These are phyloP conservation scores for Ascomycota sp. DNA, from an alignment of 2,329 filamentous ascomycete genomes.

Conservation along the genomic window DNA sequence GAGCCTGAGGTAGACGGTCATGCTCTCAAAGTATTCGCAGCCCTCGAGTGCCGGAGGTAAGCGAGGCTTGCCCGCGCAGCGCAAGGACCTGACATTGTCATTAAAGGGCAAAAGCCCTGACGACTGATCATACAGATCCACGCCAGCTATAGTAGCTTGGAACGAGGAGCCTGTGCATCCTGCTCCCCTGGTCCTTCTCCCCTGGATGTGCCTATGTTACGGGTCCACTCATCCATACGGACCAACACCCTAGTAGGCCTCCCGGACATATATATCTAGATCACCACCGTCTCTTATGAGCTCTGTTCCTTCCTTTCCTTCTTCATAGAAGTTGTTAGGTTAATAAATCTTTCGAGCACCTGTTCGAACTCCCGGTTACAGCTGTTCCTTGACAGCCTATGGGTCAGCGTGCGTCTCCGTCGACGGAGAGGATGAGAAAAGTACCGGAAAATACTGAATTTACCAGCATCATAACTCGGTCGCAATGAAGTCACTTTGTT, in stretches of 20 bases:
- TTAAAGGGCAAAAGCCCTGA: not conserved
- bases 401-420: too few relatives aligned
- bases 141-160: not conserved
- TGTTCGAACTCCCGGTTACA: too few relatives aligned
- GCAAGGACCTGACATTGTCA: not conserved
- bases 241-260: too few relatives aligned
- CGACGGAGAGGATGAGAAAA: not conserved
- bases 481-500: not conserved
- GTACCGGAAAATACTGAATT: not conserved
- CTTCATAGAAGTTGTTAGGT: too few relatives aligned
- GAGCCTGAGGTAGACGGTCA: not conserved
- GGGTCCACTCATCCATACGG: too few relatives aligned
- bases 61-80: not conserved
- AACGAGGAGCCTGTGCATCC: not conserved
- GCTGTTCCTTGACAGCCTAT: too few relatives aligned
- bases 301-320: too few relatives aligned
- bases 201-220: too few relatives aligned
- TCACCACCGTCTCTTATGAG: too few relatives aligned
- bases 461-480: not conserved
- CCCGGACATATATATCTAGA: too few relatives aligned
- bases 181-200: not conserved
- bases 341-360: too few relatives aligned
- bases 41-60: not conserved
- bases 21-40: not conserved
- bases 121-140: not conserved